Evolutionary conservation across 2,329 filamentous ascomycete species (phyloP).

Genomic region (Alternaria solani): DNA sequence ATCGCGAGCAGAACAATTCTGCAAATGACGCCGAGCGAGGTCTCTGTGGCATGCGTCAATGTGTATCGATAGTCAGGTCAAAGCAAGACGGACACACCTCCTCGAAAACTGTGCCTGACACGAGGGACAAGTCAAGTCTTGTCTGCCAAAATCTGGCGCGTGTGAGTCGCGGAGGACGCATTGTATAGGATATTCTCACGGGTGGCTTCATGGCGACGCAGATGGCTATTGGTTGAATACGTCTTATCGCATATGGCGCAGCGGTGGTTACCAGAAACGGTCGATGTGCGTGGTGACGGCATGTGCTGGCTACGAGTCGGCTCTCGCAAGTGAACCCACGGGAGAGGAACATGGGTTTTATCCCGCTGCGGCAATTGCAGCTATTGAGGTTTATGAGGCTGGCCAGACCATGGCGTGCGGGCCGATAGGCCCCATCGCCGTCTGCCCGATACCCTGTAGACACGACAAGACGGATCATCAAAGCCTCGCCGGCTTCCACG

Average conservation of each 20-base stretch:
- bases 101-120: background rate
- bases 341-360: background rate
- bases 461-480: background rate
- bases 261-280: background rate
- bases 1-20: background rate
- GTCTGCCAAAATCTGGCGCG: background rate
- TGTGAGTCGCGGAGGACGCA: background rate
- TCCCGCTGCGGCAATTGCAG: background rate
- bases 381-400: background rate
- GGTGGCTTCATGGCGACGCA: background rate
- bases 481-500: background rate
- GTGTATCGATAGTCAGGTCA: too few species aligned
- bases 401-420: background rate
- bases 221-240: conserved; percentile 1
- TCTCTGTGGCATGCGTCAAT: background rate
- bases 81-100: background rate
- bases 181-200: background rate
- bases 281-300: background rate
- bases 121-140: background rate
- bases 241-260: background rate
- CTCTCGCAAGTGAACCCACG: background rate
- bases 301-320: background rate
- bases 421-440: background rate
- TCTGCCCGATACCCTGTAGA: background rate
- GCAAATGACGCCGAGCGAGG: background rate